Evolutionary conservation across 169 alveolate genomes (phyloP), one percentile per base, ranked within the genome.

Genomic region (Eimeria sp.): DNA sequence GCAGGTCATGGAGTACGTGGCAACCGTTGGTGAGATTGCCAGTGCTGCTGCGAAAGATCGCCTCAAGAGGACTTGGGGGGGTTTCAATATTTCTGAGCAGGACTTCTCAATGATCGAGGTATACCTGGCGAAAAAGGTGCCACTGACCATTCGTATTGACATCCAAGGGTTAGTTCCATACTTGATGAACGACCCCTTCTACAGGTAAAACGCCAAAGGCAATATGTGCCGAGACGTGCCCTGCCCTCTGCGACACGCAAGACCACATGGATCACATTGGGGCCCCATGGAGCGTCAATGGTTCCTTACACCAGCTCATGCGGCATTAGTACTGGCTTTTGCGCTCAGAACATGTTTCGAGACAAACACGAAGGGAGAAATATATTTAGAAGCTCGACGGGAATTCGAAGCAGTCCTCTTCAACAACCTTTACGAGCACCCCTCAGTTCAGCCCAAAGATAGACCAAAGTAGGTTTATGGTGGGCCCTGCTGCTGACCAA

Each of bases 1-100:
- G 82, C 93, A 63, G 63, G 93, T 87, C 22, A 87, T 87, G 93
- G 93, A 87, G 72, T 45, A 87, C 83, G 93, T 87, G 43, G 93
- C 93, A 61, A 20, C 67, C n/a, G 65, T 14, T 43, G 40, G 83
- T 34, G 93, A 87, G n/a, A 6, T 11, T 30, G 65, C 61, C 61
- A 87, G 93, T 22, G 82, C 93, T 63, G 93, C 78, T 43, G 93
- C 93, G 47, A 87, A 63, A 27, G 63, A 45, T 43, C 78, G 93
- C 20, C 93, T 87, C 61, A 34, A 61, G 67, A 87, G 40, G 67
- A 22, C 67, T 45, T 87, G 93, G 93, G 67, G 83, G n/a, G 63
- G 22, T 40, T 87, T 87, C 80, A 25, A 63, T 63, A 61, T 87
- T 43, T 27, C 93, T 20, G 93, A 87, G 40, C 65, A 58, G 43